Percentiles rank a stretch among this genome's conserved stretches.
Evolutionary conservation across 768 basidiomycete genomes (phyloP).

Genomic region (Tricholoma furcatifolium): DNA sequence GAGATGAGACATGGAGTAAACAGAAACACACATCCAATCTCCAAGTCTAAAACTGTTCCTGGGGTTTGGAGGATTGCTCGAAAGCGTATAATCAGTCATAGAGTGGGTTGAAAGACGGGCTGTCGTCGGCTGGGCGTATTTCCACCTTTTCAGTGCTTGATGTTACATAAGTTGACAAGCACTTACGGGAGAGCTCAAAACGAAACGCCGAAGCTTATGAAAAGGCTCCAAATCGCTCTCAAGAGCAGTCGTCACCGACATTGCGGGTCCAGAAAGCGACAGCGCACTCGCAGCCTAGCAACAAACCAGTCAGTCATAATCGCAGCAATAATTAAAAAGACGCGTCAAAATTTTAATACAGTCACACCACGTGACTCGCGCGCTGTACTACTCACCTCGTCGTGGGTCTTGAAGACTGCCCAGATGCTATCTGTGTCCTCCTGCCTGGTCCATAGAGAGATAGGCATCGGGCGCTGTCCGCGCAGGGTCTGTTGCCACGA

Average conservation of each 20-base stretch:
- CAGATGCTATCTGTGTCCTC: constrained; percentile 44
- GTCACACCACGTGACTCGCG: constrained; percentile 26
- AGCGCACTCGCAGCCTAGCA: constrained; percentile 56
- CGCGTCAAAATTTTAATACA: background rate
- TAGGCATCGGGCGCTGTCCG: constrained; percentile 31
- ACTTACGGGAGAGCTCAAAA: constrained; percentile 19
- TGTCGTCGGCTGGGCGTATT: constrained; percentile 17
- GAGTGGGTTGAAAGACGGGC: constrained; percentile 14
- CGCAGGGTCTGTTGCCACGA: constrained; percentile 17
- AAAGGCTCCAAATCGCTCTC: constrained; percentile 65
- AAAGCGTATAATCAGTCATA: constrained; percentile 48
- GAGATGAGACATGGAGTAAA: constrained; percentile 23
- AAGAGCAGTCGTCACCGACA: constrained; percentile 55
- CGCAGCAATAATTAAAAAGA: constrained; percentile 14
- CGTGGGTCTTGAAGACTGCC: constrained; percentile 59
- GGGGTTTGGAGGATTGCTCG: constrained; percentile 71
- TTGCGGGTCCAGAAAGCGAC: constrained; percentile 43
- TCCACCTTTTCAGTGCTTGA: constrained; percentile 15
- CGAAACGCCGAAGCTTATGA: constrained; percentile 49
- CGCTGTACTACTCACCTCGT: constrained; percentile 46
- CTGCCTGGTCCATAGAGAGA: constrained; percentile 48
- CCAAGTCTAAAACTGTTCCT: constrained; percentile 64
- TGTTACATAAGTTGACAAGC: constrained; percentile 11
- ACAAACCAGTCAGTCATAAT: constrained; percentile 17
- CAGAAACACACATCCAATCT: constrained; percentile 64